These are phyloP conservation scores for Colletotrichum eremochloae DNA, from an alignment of 2,329 filamentous ascomycete species.

Conservation along the genomic window DNA sequence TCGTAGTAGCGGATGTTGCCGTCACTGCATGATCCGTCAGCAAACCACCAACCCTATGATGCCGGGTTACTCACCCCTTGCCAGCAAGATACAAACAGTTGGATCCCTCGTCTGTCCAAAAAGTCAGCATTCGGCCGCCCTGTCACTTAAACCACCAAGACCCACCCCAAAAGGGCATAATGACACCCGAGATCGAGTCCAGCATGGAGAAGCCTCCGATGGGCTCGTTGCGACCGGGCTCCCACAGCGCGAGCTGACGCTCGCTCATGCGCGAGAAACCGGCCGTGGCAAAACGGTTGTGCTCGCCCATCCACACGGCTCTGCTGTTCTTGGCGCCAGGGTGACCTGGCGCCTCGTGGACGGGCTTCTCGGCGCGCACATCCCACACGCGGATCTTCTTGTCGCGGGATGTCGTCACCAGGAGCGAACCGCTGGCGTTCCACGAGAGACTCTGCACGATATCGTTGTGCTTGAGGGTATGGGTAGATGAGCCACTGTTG, in stretches of 20 bases:
- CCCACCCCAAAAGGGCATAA: conserved; percentile 98
- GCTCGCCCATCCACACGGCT: conserved; percentile 96
- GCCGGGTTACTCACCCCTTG: conserved; percentile 80
- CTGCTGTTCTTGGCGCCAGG: conserved; percentile 97
- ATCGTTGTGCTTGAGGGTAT: conserved; percentile 87
- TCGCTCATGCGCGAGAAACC: conserved; percentile 99
- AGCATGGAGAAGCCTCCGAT: conserved; percentile 91
- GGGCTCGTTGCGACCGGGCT: conserved; percentile 86
- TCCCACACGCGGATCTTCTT: conserved; percentile 99
- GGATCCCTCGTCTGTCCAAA: conserved; percentile 80
- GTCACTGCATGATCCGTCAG: conserved; percentile 72
- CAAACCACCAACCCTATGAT: background rate
- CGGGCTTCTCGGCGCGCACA: conserved; percentile 89
- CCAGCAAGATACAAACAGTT: conserved; percentile 96
- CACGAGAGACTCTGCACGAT: conserved; percentile 96
- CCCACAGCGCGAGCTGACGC: conserved; percentile 95
- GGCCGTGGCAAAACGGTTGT: conserved; percentile 94
- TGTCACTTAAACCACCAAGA: conserved; percentile 8
- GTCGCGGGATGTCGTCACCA: conserved; percentile 95
- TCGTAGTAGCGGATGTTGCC: conserved; percentile 99
- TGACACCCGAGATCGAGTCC: conserved; percentile 96
- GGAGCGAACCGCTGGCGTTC: conserved; percentile 88
- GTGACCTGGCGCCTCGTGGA: conserved; percentile 87
- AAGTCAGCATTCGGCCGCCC: conserved; percentile 43
- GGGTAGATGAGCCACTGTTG: conserved; percentile 78